These are phyloP conservation scores for Poa pratensis DNA, from an alignment of 176 grass and related monocot genomes.

Conservation along the genomic window DNA sequence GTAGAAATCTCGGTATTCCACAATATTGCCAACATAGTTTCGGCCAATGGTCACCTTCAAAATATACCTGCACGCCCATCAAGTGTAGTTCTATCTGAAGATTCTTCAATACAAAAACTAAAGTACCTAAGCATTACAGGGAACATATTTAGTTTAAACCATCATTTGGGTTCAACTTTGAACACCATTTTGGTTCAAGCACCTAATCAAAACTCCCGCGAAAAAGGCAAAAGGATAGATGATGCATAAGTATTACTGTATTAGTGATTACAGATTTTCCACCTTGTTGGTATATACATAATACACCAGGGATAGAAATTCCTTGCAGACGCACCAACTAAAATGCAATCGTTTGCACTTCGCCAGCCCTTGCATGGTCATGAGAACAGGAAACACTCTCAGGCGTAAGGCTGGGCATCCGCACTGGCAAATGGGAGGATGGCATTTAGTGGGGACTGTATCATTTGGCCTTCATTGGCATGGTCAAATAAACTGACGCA, in stretches of 20 bases:
- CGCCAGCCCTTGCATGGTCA: background rate
- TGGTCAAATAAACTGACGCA: background rate
- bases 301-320: background rate
- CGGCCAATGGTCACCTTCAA: conserved; percentile 90
- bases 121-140: background rate
- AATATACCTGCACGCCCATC: conserved; percentile 61
- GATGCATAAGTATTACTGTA: background rate
- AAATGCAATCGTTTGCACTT: background rate
- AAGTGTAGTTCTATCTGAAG: background rate
- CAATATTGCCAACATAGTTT: conserved; percentile 81
- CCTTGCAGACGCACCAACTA: background rate
- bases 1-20: conserved; percentile 76
- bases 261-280: background rate
- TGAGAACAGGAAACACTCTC: background rate
- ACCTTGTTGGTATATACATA: background rate
- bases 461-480: background rate
- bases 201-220: background rate
- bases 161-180: background rate
- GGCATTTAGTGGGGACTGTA: background rate
- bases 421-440: background rate
- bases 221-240: background rate
- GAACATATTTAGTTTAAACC: background rate
- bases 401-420: background rate
- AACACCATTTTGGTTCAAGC: background rate
- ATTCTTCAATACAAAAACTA: background rate